Percentiles rank a stretch among this genome's conserved stretches.
Conservation (phyloP, 1,284 basidiomycete genomes). For the Naganishia sp. region DNA sequence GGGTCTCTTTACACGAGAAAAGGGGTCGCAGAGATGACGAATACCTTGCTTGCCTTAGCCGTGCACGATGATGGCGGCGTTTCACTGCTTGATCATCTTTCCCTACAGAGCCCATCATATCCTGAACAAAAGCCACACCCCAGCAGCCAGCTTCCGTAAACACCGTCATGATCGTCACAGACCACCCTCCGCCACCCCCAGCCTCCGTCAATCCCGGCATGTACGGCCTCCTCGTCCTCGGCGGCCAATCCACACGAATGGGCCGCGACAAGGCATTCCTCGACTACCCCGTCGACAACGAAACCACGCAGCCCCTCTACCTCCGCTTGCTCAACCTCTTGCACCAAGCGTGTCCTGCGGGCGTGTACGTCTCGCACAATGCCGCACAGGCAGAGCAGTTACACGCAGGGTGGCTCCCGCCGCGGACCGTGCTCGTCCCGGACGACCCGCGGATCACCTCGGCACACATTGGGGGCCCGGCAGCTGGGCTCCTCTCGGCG, state of each 20-base stretch:
- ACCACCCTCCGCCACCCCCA: background rate
- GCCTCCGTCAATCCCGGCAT: background rate
- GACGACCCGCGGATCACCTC: slow-evolving; percentile 11
- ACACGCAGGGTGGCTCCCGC: background rate
- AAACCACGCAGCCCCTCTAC: slow-evolving; percentile 21
- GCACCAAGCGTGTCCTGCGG: slow-evolving; percentile 14
- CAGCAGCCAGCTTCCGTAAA: no score
- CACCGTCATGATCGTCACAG: background rate
- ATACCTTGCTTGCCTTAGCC: no score
- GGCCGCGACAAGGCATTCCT: slow-evolving; percentile 29
- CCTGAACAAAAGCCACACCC: background rate
- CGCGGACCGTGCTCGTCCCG: slow-evolving; percentile 10
- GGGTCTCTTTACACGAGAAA: background rate
- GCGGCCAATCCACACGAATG: slow-evolving; percentile 33
- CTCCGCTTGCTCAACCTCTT: slow-evolving; percentile 18
- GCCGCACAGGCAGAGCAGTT: slow-evolving; percentile 1
- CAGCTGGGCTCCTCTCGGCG: slow-evolving; percentile 21
- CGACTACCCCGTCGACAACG: slow-evolving; percentile 9
- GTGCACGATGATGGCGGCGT: no score
- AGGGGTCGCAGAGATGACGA: background rate
- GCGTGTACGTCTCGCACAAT: slow-evolving; percentile 26
- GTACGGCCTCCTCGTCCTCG: slow-evolving; percentile 28
- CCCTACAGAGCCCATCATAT: background rate
- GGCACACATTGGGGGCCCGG: slow-evolving; percentile 22
- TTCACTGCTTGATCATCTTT: no score